Percentiles rank a stretch among this genome's conserved stretches.
Evolutionary conservation across 495 filamentous ascomycete genomes (phyloP).

Genomic region (Diplogelasinospora grovesii): DNA sequence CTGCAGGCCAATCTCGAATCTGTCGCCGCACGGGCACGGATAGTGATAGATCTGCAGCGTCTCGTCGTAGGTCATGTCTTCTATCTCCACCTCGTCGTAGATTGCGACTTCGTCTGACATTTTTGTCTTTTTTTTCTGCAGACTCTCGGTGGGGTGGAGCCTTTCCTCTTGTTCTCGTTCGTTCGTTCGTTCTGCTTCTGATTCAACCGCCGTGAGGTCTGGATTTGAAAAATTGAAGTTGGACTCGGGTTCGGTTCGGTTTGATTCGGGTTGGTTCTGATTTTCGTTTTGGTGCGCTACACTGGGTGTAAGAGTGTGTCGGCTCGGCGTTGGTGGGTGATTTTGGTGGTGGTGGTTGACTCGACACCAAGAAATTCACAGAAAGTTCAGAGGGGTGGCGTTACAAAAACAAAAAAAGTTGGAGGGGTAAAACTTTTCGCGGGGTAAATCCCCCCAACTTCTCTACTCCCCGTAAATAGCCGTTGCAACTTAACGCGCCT

Average conservation of each 20-base stretch:
- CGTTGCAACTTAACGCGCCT: no score
- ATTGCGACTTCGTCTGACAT: slow-evolving; percentile 68
- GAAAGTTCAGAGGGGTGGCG: no score
- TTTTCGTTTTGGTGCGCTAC: no score
- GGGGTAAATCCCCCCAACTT: slow-evolving; percentile 8
- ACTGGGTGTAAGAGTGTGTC: not conserved
- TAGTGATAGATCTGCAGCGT: slow-evolving; percentile 83
- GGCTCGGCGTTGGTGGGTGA: not conserved
- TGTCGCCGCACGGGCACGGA: slow-evolving; percentile 94
- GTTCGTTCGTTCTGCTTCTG: not conserved
- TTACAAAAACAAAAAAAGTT: slow-evolving; percentile 12
- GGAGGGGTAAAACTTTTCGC: slow-evolving; percentile 21
- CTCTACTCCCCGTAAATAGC: no score
- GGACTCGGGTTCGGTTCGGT: not conserved
- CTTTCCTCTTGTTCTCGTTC: not conserved
- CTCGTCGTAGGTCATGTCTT: slow-evolving; percentile 93
- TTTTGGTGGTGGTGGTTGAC: no score
- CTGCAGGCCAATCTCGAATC: slow-evolving; percentile 83
- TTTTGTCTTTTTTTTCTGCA: slow-evolving; percentile 10
- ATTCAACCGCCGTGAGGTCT: no score
- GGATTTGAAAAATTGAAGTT: not conserved
- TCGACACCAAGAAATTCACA: no score
- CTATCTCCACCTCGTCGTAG: slow-evolving; percentile 99
- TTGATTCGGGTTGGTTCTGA: no score
- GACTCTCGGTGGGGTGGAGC: no score